Base-by-base conservation (phyloP, 345 rosid genomes). In the Rhodamnia argentea region DNA sequence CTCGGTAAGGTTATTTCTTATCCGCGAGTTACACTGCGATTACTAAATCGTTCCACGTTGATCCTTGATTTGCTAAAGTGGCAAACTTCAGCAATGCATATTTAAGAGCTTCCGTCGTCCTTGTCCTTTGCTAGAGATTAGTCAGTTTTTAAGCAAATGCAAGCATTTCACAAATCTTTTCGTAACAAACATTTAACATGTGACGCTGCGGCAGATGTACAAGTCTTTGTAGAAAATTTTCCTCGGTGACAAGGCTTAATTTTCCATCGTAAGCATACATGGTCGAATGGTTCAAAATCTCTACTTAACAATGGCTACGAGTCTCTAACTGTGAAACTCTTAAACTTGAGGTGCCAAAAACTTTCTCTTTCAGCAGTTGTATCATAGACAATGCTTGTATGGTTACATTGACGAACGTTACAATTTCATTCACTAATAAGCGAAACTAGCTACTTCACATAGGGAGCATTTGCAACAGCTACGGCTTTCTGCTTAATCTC, bases 381-480 rank as follows among this genome's bases (percentile, higher is more conserved):
- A 47, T 47, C 51, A 47, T 47, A 7, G 51, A 2, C 51, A 47
- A 47, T 47, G 5, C 7, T 42, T 6, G 44, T 10, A 50, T 50
- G 52, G 52, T 10, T 50, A 10, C 52, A 10, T 10, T 23, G 3
- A 44, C 7, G 8, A 20, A 29, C 60, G 9, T 9, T 78, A 50
- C 12, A 18, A 32, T 32, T 64, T 64, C 44, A 64, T 37, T 16
- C 52, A 64, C 44, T 22, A 10, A 42, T 4, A 1, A 32, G 59
- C 1, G 2, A 47, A 37, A 51, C 7, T 2, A 52, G 3, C 26
- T 15, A 16, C 13, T 62, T n/a, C 82, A 13, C 50, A 47, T 84
- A 93, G 93, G 94, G 95, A 57, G 89, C 90, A 64, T 22, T 93
- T 10, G 86, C 90, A 7, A 88, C 93, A 1, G 92, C 93, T 0